Evolutionary conservation across 768 basidiomycete species (phyloP).

Genomic region (Amanita polypyramis): DNA sequence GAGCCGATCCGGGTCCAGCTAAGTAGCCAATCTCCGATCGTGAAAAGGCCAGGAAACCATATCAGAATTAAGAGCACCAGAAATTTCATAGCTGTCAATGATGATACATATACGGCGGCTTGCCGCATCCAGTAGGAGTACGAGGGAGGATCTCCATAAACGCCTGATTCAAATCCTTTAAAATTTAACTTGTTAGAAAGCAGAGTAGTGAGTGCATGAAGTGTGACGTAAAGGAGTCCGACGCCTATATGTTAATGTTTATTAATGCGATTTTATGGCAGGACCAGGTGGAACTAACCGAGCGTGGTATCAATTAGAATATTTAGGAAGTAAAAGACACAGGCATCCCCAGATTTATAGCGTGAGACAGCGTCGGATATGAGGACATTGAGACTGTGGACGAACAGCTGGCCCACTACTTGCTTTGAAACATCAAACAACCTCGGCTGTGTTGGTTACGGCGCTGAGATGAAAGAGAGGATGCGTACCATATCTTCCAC

Average conservation of each 20-base stretch:
- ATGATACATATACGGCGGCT: constrained; percentile 70
- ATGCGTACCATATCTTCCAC: constrained; percentile 83
- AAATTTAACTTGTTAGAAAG: constrained; percentile 54
- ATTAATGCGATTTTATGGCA: neutral
- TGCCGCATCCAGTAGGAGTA: constrained; percentile 65
- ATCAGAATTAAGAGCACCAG: constrained; percentile 71
- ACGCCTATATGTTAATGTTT: constrained; percentile 44
- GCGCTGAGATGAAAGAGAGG: neutral
- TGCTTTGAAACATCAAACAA: constrained; percentile 92
- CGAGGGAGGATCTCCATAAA: constrained; percentile 82
- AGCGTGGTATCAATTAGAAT: constrained; percentile 87
- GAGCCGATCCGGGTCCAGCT: constrained; percentile 61
- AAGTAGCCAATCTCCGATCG: constrained; percentile 79
- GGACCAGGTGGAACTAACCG: constrained; percentile 43
- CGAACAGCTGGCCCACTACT: constrained; percentile 74
- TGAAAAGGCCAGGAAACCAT: constrained; percentile 58
- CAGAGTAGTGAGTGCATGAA: constrained; percentile 53
- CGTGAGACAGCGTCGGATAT: constrained; percentile 71
- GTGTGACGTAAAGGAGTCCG: constrained; percentile 64
- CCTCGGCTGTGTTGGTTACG: constrained; percentile 29
- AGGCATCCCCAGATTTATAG: constrained; percentile 69
- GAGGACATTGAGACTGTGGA: constrained; percentile 70
- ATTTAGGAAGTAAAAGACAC: constrained; percentile 87
- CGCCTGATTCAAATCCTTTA: constrained; percentile 76
- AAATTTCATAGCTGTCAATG: constrained; percentile 85